Evolutionary conservation across 306 rosid genomes (phyloP).

Genomic region (Rosa chinensis): DNA sequence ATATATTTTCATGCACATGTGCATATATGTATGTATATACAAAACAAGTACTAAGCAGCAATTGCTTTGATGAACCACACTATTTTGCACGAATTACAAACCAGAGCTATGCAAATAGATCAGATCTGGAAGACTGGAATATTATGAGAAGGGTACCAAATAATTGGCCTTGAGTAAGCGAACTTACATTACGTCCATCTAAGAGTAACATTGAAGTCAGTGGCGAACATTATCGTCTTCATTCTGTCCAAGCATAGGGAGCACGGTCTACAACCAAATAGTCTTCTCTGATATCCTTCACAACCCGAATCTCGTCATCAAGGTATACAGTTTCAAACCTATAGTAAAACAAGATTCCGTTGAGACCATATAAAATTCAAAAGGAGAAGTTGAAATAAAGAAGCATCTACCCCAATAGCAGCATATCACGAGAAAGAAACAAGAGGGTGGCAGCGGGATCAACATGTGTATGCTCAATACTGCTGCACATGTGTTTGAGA

Average conservation of each 20-base stretch:
- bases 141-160: not conserved
- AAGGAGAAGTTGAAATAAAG: not conserved
- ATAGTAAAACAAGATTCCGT: constrained; percentile 23
- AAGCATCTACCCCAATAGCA: not conserved
- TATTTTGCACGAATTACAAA: not conserved
- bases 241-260: constrained; percentile 75
- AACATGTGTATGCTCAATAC: not conserved
- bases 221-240: constrained; percentile 17
- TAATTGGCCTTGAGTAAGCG: not conserved
- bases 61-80: not conserved
- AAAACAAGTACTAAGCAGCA: not conserved
- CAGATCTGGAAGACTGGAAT: not conserved
- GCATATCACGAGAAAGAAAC: not conserved
- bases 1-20: not conserved
- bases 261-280: constrained; percentile 83
- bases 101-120: constrained; percentile 2
- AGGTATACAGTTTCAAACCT: constrained; percentile 83
- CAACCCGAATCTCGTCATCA: constrained; percentile 72
- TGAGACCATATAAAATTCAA: constrained; percentile 14
- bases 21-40: not conserved
- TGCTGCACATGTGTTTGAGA: not conserved
- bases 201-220: not conserved
- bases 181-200: constrained; percentile 16
- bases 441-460: not conserved
- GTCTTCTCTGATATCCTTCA: constrained; percentile 81